These are phyloP conservation scores for Trichoderma sp. DNA, from an alignment of 2,329 filamentous ascomycete species.

Conservation along the genomic window DNA sequence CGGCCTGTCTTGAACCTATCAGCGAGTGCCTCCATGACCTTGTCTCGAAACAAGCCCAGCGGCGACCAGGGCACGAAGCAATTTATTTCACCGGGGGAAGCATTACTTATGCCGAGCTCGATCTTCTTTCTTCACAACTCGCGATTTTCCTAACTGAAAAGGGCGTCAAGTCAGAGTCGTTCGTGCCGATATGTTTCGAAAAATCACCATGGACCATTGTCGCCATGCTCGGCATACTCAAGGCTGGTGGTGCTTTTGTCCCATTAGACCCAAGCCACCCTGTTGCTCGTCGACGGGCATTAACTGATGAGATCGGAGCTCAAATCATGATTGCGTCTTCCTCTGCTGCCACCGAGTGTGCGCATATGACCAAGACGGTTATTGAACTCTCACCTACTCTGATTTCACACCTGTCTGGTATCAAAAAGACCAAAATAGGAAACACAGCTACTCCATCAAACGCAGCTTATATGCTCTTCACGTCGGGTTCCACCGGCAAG, in stretches of 20 bases:
- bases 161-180: slow-evolving; percentile 27
- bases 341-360: neutral
- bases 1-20: neutral
- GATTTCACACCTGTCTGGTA: neutral
- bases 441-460: neutral
- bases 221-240: slow-evolving; percentile 33
- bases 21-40: neutral
- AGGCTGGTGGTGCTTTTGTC: slow-evolving; percentile 29
- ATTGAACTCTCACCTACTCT: neutral
- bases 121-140: slow-evolving; percentile 17
- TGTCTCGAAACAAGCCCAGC: neutral
- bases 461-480: slow-evolving; percentile 6
- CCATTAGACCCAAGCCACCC: slow-evolving; percentile 19
- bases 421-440: neutral
- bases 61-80: slow-evolving; percentile 12
- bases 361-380: neutral
- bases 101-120: slow-evolving; percentile 24
- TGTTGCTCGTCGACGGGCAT: neutral
- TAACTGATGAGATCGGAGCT: neutral
- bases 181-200: slow-evolving; percentile 34
- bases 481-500: slow-evolving; percentile 4
- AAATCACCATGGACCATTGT: slow-evolving; percentile 34
- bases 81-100: slow-evolving; percentile 1
- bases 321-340: slow-evolving; percentile 11
- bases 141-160: slow-evolving; percentile 8